Evolutionary conservation across 441 rosid genomes (phyloP), one percentile per base, ranked within the genome.

Genomic region (Cnidoscolus chayamansa): DNA sequence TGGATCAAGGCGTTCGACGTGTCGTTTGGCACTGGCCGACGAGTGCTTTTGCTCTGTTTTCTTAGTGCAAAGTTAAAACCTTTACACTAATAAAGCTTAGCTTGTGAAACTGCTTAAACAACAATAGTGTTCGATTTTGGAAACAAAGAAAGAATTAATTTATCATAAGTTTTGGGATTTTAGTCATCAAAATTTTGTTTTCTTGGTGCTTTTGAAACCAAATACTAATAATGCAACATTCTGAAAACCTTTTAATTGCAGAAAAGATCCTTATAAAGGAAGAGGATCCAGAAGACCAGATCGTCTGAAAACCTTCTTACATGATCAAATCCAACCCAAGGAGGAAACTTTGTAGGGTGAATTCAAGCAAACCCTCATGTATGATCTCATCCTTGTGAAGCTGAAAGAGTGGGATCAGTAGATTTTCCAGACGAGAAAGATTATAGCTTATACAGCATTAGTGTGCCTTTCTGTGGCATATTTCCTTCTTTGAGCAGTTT

Each of bases 281-380:
- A 30, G 89, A 86, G 54, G 89, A 86, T 72, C 63, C 85, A 35
- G 40, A 35, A 35, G 40, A 35, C 5, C 40, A 0, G 86, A 81
- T 15, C 86, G 84, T 56, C 81, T 82, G 3, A 86, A 79, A 63
- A 84, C 87, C 50, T 81, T 58, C 86, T 55, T 73, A 77, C 80
- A 83, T 84, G 78, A 79, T 82, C 59, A 76, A 25, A 81, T 75
- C 83, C 15, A 83, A 76, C 71, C 86, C 88, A 3, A 77, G 85
- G 48, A 82, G 83, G 49, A 79, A 77, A 62, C 82, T 83, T 0
- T 73, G 79, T n/a, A 68, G 61, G 68, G 56, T 30, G 71, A 55
- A 16, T 69, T 13, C 2, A 81, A 82, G 53, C 81, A 75, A 53
- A 59, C 82, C 70, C 82, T 75, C 75, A 79, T 85, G 76, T 82